A percentile compares a stretch with the other conserved stretches of the same genome.
phyloP scores from a whole-genome alignment of 2,329 filamentous ascomycete genomes.

The Talaromyces sp. region DNA sequence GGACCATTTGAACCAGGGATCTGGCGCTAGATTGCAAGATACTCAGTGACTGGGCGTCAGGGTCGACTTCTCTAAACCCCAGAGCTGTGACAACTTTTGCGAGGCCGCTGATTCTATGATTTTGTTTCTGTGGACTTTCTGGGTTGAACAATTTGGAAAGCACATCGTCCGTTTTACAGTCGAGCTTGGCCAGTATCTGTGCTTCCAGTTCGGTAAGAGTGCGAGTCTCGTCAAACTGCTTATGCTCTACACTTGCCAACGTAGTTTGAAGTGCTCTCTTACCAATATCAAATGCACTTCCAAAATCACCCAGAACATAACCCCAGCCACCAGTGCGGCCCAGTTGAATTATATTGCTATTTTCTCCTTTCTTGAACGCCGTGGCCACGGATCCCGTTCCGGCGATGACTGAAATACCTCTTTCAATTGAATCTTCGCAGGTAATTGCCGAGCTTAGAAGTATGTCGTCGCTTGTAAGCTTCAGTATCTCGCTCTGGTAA shows the following conservation, averaged over 20 bases:
- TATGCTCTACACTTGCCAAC: background rate
- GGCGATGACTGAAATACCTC: background rate
- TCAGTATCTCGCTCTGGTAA: background rate
- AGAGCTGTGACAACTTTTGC: background rate
- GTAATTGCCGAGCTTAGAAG: background rate
- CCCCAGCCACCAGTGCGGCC: slow-evolving; percentile 7
- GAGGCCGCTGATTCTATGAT: background rate
- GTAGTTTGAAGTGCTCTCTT: slow-evolving; percentile 3
- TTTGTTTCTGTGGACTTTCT: background rate
- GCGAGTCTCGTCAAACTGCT: background rate
- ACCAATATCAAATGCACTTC: slow-evolving; percentile 10
- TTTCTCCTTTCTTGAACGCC: background rate
- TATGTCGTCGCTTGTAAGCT: background rate
- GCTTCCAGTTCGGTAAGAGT: background rate
- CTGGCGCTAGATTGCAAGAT: background rate
- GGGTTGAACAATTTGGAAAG: background rate
- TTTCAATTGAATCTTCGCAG: background rate
- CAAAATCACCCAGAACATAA: background rate
- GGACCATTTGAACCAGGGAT: background rate
- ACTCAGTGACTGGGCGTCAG: background rate
- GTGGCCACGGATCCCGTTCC: slow-evolving; percentile 4
- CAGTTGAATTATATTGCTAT: background rate
- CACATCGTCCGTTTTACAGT: background rate
- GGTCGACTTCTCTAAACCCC: background rate
- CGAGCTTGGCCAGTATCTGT: background rate